Evolutionary conservation across 2,329 filamentous ascomycete genomes (phyloP).

Genomic region (Pezizomycotina sp.): DNA sequence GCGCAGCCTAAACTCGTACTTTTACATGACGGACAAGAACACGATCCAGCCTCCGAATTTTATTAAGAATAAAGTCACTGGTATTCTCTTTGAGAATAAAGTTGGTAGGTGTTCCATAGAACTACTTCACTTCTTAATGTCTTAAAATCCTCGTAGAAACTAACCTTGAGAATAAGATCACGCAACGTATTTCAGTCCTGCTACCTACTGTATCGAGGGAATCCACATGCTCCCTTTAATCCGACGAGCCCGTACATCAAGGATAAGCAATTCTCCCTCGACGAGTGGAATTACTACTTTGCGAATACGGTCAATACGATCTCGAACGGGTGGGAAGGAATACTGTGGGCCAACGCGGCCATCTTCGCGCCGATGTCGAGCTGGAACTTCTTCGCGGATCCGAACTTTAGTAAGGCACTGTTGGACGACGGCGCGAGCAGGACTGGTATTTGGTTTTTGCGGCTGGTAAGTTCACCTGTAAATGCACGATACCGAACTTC

Average conservation of each 20-base stretch:
- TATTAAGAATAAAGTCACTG: constrained; percentile 50
- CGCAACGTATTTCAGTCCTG: constrained; percentile 68
- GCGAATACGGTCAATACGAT: constrained; percentile 47
- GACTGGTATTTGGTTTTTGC: constrained; percentile 68
- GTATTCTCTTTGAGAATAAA: too few relatives aligned
- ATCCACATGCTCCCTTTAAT: constrained; percentile 73
- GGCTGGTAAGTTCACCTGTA: constrained; percentile 51
- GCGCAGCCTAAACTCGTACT: constrained; percentile 61
- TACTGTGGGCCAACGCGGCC: constrained; percentile 68
- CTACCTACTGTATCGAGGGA: constrained; percentile 53
- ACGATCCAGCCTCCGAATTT: constrained; percentile 57
- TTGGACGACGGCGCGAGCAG: constrained; percentile 67
- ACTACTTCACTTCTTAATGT: constrained; percentile 37
- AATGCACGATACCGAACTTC: too few relatives aligned
- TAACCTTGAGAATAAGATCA: constrained; percentile 93
- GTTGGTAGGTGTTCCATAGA: constrained; percentile 28
- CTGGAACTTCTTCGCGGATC: constrained; percentile 57
- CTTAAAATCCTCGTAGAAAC: background rate
- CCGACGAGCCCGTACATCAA: constrained; percentile 53
- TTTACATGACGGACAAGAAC: constrained; percentile 59
- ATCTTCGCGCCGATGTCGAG: constrained; percentile 53
- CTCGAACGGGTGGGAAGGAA: constrained; percentile 65
- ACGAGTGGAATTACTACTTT: constrained; percentile 77
- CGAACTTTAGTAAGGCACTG: constrained; percentile 48
- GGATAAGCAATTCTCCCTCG: constrained; percentile 49